Base-by-base conservation (phyloP, 805 yeast species). In the Saturnispora kantuleensis region DNA sequence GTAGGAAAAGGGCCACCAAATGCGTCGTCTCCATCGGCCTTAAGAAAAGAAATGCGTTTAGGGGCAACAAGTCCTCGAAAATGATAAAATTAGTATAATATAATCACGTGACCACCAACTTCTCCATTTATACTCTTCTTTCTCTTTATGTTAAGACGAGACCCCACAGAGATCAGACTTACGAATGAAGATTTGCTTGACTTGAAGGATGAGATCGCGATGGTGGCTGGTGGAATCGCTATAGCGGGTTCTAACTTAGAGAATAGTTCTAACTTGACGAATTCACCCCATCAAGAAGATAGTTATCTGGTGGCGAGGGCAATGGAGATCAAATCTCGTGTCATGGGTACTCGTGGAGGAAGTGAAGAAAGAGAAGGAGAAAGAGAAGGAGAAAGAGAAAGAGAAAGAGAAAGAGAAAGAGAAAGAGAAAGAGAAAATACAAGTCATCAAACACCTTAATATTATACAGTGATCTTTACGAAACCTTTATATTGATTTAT, bases 181-280 rank as follows among this genome's bases (percentile, higher is more conserved):
- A 74, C 80, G 0, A 83, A 84, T 0, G 87, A 81, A 50, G 93
- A 83, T 52, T 72, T 83, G 15, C 61, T 59, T 45, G 68, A 63
- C 41, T 56, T 55, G 11, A 15, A 30, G 12, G 11, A 12, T 10
- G 44, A 41, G 16, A 17, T 31, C 3, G 30, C 13, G 11, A 31
- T n/a, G 29, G 33, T 16, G 10, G 21, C 13, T 9, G 31, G 26
- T 21, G 26, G 26, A 6, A 21, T 21, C 8, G 26, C 26, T 21
- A 21, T 21, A 7, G 5, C 26, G 3, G 26, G 5, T 21, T 21
- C 26, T 7, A 21, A 21, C 26, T 21, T 21, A 21, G 26, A 21
- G 26, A 21, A 21, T 21, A 21, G 26, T 21, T 21, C 26, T 21
- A 21, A 21, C 26, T 21, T 21, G 26, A 21, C 26, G 26, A 21